A percentile compares a stretch with the other conserved stretches of the same genome.
Evolutionary conservation across 2,329 filamentous ascomycete genomes (phyloP).

Genomic region (Metarhizium humberi): DNA sequence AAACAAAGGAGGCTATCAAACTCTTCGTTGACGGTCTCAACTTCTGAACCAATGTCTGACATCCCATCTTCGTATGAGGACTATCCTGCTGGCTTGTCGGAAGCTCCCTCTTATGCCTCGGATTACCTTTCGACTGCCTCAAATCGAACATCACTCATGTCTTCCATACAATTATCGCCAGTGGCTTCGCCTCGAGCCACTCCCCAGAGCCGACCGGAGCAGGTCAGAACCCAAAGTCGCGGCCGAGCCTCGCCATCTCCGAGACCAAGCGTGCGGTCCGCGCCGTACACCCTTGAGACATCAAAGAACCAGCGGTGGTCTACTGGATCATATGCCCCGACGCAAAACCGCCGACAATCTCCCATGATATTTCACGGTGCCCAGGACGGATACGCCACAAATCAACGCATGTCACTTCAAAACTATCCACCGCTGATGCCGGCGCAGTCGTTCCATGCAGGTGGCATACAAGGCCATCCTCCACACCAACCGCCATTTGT

Average conservation of each 20-base stretch:
- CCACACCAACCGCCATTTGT: slow-evolving; percentile 34
- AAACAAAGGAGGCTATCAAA: slow-evolving; percentile 58
- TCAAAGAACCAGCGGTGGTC: slow-evolving; percentile 67
- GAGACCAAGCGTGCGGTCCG: slow-evolving; percentile 56
- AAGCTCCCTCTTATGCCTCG: slow-evolving; percentile 56
- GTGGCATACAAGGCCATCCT: slow-evolving; percentile 36
- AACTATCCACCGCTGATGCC: slow-evolving; percentile 14
- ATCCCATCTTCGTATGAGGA: slow-evolving; percentile 64
- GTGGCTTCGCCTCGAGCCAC: slow-evolving; percentile 62
- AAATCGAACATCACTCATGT: slow-evolving; percentile 61
- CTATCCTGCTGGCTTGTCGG: slow-evolving; percentile 55
- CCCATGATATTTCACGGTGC: slow-evolving; percentile 55
- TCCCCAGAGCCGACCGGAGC: slow-evolving; percentile 49
- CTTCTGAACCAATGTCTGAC: slow-evolving; percentile 54
- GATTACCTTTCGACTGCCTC: slow-evolving; percentile 55
- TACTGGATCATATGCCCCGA: slow-evolving; percentile 60
- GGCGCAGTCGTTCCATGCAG: slow-evolving; percentile 38
- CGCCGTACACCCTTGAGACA: slow-evolving; percentile 61
- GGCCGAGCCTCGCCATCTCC: slow-evolving; percentile 65
- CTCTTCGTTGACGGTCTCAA: slow-evolving; percentile 66
- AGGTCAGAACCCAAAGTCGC: slow-evolving; percentile 55
- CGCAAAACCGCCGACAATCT: slow-evolving; percentile 44
- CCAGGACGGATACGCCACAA: slow-evolving; percentile 48
- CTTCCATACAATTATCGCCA: slow-evolving; percentile 62
- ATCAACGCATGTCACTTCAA: slow-evolving; percentile 45